Percentiles rank a stretch among this genome's conserved stretches.
Evolutionary conservation across 495 filamentous ascomycete species (phyloP).

Genomic region (Darksidea phi): DNA sequence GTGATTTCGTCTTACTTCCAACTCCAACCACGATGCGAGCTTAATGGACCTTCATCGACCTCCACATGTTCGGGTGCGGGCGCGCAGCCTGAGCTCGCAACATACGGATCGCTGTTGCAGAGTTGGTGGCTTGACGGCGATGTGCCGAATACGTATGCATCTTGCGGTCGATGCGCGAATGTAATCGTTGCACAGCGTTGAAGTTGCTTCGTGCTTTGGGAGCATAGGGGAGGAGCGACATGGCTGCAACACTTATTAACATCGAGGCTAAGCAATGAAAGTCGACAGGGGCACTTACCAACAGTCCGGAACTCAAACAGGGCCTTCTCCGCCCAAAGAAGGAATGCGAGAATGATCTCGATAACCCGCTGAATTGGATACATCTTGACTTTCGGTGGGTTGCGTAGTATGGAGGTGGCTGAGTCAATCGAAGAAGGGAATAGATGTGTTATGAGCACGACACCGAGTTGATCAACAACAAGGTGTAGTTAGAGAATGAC

Average conservation of each 20-base stretch:
- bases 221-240: not conserved
- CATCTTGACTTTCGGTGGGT: not conserved
- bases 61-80: not conserved
- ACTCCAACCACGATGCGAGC: too few relatives aligned
- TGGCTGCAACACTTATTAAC: not conserved
- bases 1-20: too few relatives aligned
- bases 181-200: not conserved
- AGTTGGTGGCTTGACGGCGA: not conserved
- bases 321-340: not conserved
- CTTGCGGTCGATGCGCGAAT: slow-evolving; percentile 1
- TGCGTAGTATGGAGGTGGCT: not conserved
- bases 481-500: too few relatives aligned
- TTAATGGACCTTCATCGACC: not conserved
- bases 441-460: too few relatives aligned
- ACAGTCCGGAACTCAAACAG: not conserved
- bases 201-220: not conserved
- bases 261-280: not conserved
- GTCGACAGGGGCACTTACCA: not conserved
- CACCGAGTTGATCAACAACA: too few relatives aligned
- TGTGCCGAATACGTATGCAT: not conserved
- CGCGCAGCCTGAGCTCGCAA: not conserved
- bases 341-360: not conserved
- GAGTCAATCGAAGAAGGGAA: not conserved
- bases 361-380: not conserved
- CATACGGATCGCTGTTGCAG: not conserved